phyloP scores from a whole-genome alignment of 352 stramenopile genomes.

The Phytophthora rubi region DNA sequence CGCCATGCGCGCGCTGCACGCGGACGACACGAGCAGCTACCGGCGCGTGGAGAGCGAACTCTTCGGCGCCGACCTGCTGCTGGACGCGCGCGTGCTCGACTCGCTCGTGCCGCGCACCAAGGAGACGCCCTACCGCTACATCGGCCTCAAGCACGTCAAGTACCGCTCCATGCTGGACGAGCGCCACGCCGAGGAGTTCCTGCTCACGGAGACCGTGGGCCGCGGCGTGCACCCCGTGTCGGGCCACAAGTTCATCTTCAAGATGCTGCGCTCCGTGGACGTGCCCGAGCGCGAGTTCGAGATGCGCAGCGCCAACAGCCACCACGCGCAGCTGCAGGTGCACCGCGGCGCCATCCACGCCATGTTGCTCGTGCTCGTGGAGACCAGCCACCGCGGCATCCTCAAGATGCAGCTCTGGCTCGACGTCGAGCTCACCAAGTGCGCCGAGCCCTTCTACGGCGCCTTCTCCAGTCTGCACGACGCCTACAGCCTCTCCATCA shows the following conservation, averaged over 20 bases:
- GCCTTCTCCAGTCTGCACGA: slow-evolving; percentile 71
- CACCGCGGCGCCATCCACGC: slow-evolving; percentile 65
- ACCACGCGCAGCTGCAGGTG: slow-evolving; percentile 51
- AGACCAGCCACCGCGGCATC: slow-evolving; percentile 60
- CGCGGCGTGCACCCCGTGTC: slow-evolving; percentile 50
- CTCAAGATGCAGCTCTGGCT: slow-evolving; percentile 81
- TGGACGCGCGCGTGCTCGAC: slow-evolving; percentile 76
- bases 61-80: slow-evolving; percentile 58
- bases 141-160: slow-evolving; percentile 82
- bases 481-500: slow-evolving; percentile 68
- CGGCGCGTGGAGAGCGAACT: slow-evolving; percentile 63
- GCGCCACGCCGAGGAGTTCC: slow-evolving; percentile 63
- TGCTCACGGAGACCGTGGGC: slow-evolving; percentile 66
- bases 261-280: slow-evolving; percentile 65
- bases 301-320: slow-evolving; percentile 48
- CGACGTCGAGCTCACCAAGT: slow-evolving; percentile 66
- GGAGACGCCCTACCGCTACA: slow-evolving; percentile 72
- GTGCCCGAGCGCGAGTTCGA: slow-evolving; percentile 54
- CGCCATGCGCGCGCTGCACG: slow-evolving; percentile 59
- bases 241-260: slow-evolving; percentile 61
- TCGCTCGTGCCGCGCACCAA: slow-evolving; percentile 71
- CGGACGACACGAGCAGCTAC: slow-evolving; percentile 61
- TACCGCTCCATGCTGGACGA: slow-evolving; percentile 69
- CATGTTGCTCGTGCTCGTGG: slow-evolving; percentile 63
- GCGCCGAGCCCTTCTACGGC: slow-evolving; percentile 56